These are phyloP conservation scores for Tricholoma terreum DNA, from an alignment of 768 basidiomycete genomes.

Conservation along the genomic window DNA sequence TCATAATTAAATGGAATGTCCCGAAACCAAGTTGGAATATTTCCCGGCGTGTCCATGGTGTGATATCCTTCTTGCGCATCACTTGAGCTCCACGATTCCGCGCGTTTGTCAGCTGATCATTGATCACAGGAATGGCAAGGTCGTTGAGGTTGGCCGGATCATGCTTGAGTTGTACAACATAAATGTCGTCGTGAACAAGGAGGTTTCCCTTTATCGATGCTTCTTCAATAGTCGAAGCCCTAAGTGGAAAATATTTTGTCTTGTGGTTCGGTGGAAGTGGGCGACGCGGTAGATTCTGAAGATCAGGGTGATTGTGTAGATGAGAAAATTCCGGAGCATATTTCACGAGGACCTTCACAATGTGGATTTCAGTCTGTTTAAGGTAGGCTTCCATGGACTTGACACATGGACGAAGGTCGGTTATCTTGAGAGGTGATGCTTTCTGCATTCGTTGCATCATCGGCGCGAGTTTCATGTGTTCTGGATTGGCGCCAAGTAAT, in stretches of 20 bases:
- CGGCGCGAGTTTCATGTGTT: not conserved
- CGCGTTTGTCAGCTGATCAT: slow-evolving; percentile 29
- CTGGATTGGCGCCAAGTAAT: not conserved
- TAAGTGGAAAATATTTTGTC: slow-evolving; percentile 22
- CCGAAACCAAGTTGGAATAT: too few relatives aligned
- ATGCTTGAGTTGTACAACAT: slow-evolving; percentile 19
- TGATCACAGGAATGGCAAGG: slow-evolving; percentile 21
- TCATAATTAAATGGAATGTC: slow-evolving; percentile 32
- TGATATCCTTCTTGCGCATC: too few relatives aligned
- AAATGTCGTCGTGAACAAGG: slow-evolving; percentile 24
- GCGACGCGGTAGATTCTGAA: slow-evolving; percentile 18
- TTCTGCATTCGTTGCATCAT: not conserved
- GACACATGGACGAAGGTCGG: not conserved
- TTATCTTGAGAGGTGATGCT: not conserved
- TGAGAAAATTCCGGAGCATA: not conserved
- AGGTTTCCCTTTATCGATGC: slow-evolving; percentile 26
- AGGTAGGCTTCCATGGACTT: not conserved
- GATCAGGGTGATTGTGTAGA: not conserved
- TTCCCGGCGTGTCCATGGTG: too few relatives aligned
- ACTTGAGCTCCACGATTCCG: slow-evolving; percentile 18
- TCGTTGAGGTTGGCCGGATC: slow-evolving; percentile 5
- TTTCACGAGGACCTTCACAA: not conserved
- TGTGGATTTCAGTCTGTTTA: not conserved
- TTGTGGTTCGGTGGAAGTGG: slow-evolving; percentile 18
- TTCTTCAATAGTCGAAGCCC: slow-evolving; percentile 28